Evolutionary conservation across 1,284 basidiomycete species (phyloP).

Genomic region (Moesziomyces antarcticus): DNA sequence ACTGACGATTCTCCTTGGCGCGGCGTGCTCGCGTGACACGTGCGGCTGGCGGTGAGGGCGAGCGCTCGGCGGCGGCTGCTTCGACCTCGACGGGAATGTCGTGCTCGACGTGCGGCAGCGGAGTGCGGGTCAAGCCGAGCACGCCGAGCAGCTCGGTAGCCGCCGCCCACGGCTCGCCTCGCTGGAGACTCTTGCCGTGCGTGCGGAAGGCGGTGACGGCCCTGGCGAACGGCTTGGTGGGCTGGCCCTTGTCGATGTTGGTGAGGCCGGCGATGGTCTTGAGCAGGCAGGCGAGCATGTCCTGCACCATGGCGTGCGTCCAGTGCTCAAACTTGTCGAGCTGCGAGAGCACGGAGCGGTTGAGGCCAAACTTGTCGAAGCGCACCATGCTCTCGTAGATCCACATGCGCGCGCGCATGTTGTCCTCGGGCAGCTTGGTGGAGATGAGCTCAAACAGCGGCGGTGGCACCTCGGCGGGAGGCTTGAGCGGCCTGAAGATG

Average conservation of each 20-base stretch:
- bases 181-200: conserved; percentile 30
- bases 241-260: conserved; percentile 50
- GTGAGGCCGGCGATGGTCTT: conserved; percentile 46
- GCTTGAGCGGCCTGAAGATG: conserved; percentile 35
- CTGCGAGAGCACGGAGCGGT: conserved; percentile 31
- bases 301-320: conserved; percentile 48
- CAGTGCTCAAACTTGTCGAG: conserved; percentile 57
- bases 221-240: conserved; percentile 28
- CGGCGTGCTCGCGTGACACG: conserved; percentile 26
- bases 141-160: conserved; percentile 24
- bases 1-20: conserved; percentile 36
- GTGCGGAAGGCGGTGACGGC: conserved; percentile 32
- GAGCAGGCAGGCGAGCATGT: conserved; percentile 47
- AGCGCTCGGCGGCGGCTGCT: conserved; percentile 28
- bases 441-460: conserved; percentile 45
- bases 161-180: conserved; percentile 53
- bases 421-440: conserved; percentile 47
- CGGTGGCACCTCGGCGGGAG: conserved; percentile 25
- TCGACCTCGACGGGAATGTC: conserved; percentile 37
- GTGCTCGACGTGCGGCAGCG: conserved; percentile 41
- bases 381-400: conserved; percentile 60
- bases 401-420: conserved; percentile 58
- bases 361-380: conserved; percentile 55
- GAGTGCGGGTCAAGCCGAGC: conserved; percentile 11
- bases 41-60: conserved; percentile 19